Evolutionary conservation across 2,329 filamentous ascomycete genomes (phyloP).

Genomic region (Verticillium nonalfalfae): DNA sequence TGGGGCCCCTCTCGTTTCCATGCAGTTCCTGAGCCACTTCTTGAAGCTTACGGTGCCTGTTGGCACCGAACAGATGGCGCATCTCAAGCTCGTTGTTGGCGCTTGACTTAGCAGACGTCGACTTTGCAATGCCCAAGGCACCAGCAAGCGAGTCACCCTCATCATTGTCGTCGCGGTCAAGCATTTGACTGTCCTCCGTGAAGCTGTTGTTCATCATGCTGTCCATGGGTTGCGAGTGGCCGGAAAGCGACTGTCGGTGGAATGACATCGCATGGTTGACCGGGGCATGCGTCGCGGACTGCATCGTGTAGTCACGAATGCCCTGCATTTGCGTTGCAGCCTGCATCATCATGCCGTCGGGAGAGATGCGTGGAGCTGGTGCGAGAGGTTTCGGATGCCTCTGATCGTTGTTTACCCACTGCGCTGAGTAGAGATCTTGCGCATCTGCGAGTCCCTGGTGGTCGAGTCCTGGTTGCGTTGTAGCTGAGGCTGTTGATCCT

Average conservation of each 20-base stretch:
- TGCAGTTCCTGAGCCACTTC: slow-evolving; percentile 73
- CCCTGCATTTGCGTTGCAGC: slow-evolving; percentile 46
- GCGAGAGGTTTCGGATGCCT: slow-evolving; percentile 36
- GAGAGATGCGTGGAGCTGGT: slow-evolving; percentile 38
- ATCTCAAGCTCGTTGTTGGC: slow-evolving; percentile 79
- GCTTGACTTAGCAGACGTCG: slow-evolving; percentile 56
- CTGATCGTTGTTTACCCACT: slow-evolving; percentile 43
- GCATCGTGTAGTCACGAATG: slow-evolving; percentile 43
- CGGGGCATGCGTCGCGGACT: slow-evolving; percentile 31
- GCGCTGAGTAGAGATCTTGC: slow-evolving; percentile 36
- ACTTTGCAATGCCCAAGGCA: slow-evolving; percentile 38
- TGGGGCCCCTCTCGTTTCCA: slow-evolving; percentile 71
- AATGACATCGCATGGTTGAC: slow-evolving; percentile 13
- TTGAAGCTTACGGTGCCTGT: slow-evolving; percentile 59
- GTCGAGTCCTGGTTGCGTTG: slow-evolving; percentile 45
- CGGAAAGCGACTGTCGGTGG: slow-evolving; percentile 30
- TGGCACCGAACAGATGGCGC: slow-evolving; percentile 65
- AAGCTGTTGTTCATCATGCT: slow-evolving; percentile 49
- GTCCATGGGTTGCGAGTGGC: slow-evolving; percentile 49
- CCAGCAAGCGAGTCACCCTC: slow-evolving; percentile 47
- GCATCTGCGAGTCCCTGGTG: slow-evolving; percentile 35
- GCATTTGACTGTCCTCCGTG: slow-evolving; percentile 53
- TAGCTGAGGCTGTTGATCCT: slow-evolving; percentile 49
- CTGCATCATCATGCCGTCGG: slow-evolving; percentile 55
- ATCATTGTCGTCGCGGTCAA: slow-evolving; percentile 54